Conservation (phyloP, 768 basidiomycete genomes). For the Strobilomyces confusus region DNA sequence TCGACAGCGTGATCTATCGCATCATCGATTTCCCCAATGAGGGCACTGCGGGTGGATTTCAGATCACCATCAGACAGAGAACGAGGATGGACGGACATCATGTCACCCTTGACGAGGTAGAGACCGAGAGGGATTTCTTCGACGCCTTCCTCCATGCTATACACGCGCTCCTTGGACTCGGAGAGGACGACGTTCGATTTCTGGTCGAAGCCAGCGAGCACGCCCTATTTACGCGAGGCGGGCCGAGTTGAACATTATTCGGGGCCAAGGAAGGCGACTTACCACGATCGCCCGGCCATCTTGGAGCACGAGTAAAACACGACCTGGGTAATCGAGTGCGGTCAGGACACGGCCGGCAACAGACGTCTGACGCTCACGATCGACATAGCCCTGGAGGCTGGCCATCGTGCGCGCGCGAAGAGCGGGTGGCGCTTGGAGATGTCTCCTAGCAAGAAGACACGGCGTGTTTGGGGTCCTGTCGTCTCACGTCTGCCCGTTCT, state of each 20-base stretch:
- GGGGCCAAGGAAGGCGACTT: slow-evolving; percentile 25
- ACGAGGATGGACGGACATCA: slow-evolving; percentile 68
- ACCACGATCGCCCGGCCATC: slow-evolving; percentile 95
- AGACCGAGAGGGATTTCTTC: slow-evolving; percentile 93
- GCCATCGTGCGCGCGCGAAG: no score
- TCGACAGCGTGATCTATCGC: slow-evolving; percentile 72
- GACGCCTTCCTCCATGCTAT: slow-evolving; percentile 85
- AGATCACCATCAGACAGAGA: not conserved
- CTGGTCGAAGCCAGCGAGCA: slow-evolving; percentile 89
- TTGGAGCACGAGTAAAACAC: slow-evolving; percentile 91
- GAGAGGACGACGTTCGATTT: slow-evolving; percentile 95
- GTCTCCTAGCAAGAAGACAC: no score
- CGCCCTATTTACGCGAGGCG: slow-evolving; percentile 52
- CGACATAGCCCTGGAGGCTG: slow-evolving; percentile 88
- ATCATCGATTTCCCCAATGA: slow-evolving; percentile 86
- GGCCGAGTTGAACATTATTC: not conserved
- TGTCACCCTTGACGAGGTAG: slow-evolving; percentile 97
- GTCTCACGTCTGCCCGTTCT: no score
- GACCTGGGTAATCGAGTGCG: slow-evolving; percentile 45
- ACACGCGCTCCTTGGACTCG: slow-evolving; percentile 90
- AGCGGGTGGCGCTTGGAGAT: no score
- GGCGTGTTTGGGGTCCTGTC: no score
- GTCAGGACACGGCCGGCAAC: not conserved
- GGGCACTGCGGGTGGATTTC: slow-evolving; percentile 41
- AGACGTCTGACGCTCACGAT: slow-evolving; percentile 49